Evolutionary conservation across 2,329 filamentous ascomycete species (phyloP), one percentile per base, ranked within the genome.

Genomic region (Endothia cerciana): DNA sequence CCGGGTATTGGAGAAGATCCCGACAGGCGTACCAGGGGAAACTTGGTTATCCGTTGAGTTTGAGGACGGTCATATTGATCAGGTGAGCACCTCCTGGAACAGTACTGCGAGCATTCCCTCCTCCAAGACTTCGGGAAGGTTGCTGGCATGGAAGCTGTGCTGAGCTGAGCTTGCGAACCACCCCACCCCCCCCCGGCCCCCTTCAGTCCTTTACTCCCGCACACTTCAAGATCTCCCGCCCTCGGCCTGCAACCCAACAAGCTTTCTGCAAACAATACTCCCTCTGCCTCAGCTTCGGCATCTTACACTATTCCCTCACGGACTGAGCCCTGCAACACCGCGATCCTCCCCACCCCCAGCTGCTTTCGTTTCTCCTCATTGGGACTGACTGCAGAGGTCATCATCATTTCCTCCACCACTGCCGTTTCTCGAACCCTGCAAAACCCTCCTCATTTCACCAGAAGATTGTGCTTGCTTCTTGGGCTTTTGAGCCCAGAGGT

Each of bases 41-140:
- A 28, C 71, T 1, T 72, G 72, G 28, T 81, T 80, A 53, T 72
- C 70, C 4, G 74, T 81, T 13, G 81, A 83, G 66, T 84, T 83
- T 58, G 77, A 78, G 38, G 82, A 84, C 69, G 82, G 82, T 30
- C 76, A 77, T 60, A 70, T 78, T 68, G 77, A 82, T 63, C 66
- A 77, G 70, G 83, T 85, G 76, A 77, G 82, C 79, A 53, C 5
- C 15, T 33, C 22, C 36, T 40, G n/a, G 7, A 58, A 41, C 11
- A 38, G 38, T 10, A 58, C n/a, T 40, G 22, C 2, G 28, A 53
- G 28, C 45, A n/a, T 19, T 58, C 25, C 11, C 1, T 41, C n/a
- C 15, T n/a, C 4, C 10, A 51, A 28, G 25, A 7, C 47, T 13
- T 15, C 28, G 13, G 15, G 13, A 13, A 28, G 25, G 22, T 28